phyloP scores from a whole-genome alignment of 257 asterid genomes.

The Anisodus acutangulus region DNA sequence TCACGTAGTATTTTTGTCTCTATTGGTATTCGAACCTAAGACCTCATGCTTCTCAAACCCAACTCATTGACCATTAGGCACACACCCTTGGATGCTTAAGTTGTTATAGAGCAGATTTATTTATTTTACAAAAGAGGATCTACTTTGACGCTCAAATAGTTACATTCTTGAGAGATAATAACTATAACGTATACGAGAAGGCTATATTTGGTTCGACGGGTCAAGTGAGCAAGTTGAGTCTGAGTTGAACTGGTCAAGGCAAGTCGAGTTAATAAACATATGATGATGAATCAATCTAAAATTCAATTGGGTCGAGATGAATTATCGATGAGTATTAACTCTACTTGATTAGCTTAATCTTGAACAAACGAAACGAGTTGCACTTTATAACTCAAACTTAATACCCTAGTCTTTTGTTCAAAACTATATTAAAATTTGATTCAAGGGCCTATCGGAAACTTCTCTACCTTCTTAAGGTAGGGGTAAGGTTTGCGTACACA shows the following conservation, averaged over 20 bases:
- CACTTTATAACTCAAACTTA: not conserved
- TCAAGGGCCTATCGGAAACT: no score
- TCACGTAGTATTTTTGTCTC: no score
- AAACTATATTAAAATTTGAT: not conserved
- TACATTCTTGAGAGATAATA: not conserved
- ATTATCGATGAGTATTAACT: not conserved
- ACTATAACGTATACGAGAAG: not conserved
- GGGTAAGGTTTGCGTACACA: no score
- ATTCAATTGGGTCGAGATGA: conserved; percentile 14
- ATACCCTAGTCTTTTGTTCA: not conserved
- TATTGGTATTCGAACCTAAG: no score
- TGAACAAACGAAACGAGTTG: not conserved
- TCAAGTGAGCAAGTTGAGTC: not conserved
- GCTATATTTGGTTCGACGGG: not conserved
- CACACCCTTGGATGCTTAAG: no score
- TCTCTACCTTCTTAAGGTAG: no score
- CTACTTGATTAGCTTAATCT: not conserved
- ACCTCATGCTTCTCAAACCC: no score
- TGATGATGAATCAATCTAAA: not conserved
- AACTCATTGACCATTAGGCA: no score
- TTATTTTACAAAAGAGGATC: not conserved
- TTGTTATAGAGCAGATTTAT: not conserved
- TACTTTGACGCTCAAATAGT: not conserved
- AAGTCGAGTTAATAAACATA: not conserved
- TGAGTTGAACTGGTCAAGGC: not conserved